Evolutionary conservation across 78 protist species (phyloP).

Genomic region (Emiliania huxleyi): DNA sequence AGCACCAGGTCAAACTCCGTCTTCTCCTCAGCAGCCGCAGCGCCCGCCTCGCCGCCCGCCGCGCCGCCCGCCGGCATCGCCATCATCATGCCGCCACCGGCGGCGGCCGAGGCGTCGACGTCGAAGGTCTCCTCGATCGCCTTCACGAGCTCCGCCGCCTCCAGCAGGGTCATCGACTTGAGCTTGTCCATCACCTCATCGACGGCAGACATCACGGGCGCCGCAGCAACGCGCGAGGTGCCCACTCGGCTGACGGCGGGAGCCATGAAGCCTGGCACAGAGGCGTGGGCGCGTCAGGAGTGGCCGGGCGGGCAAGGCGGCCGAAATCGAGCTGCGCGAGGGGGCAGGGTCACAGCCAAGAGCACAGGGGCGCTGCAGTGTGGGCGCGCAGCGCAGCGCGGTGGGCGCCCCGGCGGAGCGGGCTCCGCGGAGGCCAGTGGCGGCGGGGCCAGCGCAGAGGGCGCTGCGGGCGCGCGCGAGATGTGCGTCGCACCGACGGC

Average conservation of each 20-base stretch:
- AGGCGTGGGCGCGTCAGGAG: no score
- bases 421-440: no score
- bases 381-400: no score
- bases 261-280: neutral
- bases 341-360: no score
- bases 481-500: no score
- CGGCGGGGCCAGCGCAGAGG: no score
- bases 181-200: constrained; percentile 32
- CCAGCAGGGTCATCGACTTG: constrained; percentile 37
- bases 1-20: constrained; percentile 31
- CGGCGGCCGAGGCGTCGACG: constrained; percentile 36
- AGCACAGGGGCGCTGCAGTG: no score
- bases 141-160: constrained; percentile 45
- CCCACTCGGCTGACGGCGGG: neutral
- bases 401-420: no score
- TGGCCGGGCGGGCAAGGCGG: no score
- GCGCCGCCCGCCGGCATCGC: constrained; percentile 12
- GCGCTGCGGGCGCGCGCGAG: no score
- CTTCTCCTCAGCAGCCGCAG: constrained; percentile 19
- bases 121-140: constrained; percentile 41
- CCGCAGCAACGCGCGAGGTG: neutral
- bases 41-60: neutral
- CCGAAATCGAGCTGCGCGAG: no score
- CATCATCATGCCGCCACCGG: constrained; percentile 36
- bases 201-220: neutral